A percentile compares a stretch with the other conserved stretches of the same genome.
Conservation (phyloP, 2,329 filamentous ascomycete species). For the Knoxdaviesia capensis region DNA sequence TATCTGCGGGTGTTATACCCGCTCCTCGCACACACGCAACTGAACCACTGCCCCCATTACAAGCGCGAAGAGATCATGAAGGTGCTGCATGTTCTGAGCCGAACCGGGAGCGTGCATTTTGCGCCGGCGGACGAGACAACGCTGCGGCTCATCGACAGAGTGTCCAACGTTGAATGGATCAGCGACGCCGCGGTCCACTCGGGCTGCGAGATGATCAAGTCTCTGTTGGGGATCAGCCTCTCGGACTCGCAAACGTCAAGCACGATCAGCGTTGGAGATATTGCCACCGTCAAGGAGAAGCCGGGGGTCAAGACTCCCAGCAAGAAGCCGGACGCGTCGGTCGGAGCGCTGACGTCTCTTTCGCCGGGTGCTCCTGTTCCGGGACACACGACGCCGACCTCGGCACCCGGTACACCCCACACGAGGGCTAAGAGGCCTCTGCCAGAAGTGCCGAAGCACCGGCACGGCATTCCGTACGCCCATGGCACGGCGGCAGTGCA, state of each 20-base stretch:
- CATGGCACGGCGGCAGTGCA: conserved; percentile 11
- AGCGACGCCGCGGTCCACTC: conserved; percentile 15
- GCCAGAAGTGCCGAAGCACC: conserved; percentile 34
- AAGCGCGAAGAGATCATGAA: conserved; percentile 70
- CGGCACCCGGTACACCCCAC: no score
- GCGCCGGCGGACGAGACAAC: conserved; percentile 67
- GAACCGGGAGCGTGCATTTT: conserved; percentile 47
- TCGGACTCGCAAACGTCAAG: conserved; percentile 46
- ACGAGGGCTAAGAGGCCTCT: conserved; percentile 23
- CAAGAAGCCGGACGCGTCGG: conserved; percentile 18
- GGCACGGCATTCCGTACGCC: conserved; percentile 27
- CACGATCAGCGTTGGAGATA: conserved; percentile 54
- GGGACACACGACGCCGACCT: no score
- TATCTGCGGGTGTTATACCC: conserved; percentile 88
- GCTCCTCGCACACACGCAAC: conserved; percentile 75
- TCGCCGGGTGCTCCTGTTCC: no score
- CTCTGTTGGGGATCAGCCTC: conserved; percentile 51
- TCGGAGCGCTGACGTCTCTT: not conserved
- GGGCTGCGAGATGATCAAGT: conserved; percentile 27
- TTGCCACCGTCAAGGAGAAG: conserved; percentile 64
- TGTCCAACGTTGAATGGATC: conserved; percentile 53
- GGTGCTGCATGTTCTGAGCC: conserved; percentile 34
- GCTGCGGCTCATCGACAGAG: conserved; percentile 54
- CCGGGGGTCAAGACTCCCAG: conserved; percentile 69
- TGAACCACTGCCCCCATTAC: conserved; percentile 67